Conservation (phyloP, 129 eudicot species). For the Flaveria robusta region DNA sequence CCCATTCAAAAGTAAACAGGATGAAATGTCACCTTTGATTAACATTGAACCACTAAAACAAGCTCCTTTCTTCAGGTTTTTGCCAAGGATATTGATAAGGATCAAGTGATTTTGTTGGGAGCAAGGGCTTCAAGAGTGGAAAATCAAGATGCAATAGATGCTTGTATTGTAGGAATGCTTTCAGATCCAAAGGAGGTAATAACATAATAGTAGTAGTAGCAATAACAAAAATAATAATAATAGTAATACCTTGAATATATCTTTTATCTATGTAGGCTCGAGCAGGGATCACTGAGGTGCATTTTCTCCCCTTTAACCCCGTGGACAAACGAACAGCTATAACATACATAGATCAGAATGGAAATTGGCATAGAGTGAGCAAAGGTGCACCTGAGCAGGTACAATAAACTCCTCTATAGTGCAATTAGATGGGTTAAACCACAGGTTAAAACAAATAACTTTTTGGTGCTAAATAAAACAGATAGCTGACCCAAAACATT, state of each 20-base stretch:
- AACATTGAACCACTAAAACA: background rate
- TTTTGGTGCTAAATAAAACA: background rate
- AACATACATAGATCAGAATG: conserved; percentile 61
- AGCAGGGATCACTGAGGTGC: conserved; percentile 85
- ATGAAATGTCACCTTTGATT: background rate
- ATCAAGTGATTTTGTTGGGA: conserved; percentile 53
- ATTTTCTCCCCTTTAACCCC: conserved; percentile 83
- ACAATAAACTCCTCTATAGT: background rate
- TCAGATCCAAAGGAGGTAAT: conserved; percentile 77
- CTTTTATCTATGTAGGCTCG: conserved; percentile 52
- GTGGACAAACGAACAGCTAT: conserved; percentile 90
- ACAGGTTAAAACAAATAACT: background rate
- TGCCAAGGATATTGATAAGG: conserved; percentile 56
- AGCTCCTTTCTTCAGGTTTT: conserved; percentile 46
- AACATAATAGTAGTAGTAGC: background rate
- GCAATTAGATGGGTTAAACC: background rate
- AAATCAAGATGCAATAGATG: conserved; percentile 91
- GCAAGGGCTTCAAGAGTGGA: conserved; percentile 94
- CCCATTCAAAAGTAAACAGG: background rate
- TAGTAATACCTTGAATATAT: background rate
- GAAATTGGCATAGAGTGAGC: conserved; percentile 82
- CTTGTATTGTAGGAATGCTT: conserved; percentile 85
- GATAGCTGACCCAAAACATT: background rate
- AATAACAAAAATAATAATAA: background rate
- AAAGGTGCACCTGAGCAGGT: conserved; percentile 98